phyloP scores from a whole-genome alignment of 768 basidiomycete species.

The Lepiota venenata region DNA sequence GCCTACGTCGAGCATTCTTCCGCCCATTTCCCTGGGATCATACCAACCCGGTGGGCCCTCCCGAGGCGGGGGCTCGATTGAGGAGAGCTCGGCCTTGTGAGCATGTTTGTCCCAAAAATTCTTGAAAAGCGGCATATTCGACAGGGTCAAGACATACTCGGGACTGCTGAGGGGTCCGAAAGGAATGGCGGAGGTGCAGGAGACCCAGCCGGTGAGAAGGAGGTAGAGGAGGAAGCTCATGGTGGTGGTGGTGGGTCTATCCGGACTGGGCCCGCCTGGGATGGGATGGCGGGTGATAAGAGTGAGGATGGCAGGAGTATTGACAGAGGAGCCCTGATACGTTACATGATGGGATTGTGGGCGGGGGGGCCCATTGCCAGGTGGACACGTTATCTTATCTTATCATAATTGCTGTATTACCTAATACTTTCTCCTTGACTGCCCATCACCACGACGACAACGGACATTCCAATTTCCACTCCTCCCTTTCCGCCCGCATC shows the following conservation, averaged over 20 bases:
- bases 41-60: constrained; percentile 33
- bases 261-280: too few species aligned
- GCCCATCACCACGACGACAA: background rate
- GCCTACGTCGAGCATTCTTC: constrained; percentile 73
- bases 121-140: background rate
- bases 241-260: background rate
- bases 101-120: background rate
- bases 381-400: too few species aligned
- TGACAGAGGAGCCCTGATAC: too few species aligned
- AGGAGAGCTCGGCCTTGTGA: background rate
- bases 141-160: background rate
- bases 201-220: background rate
- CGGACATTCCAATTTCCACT: background rate
- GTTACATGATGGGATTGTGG: too few species aligned
- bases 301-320: too few species aligned
- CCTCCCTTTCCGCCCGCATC: background rate
- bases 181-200: background rate
- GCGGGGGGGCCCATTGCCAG: too few species aligned
- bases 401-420: too few species aligned
- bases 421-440: too few species aligned
- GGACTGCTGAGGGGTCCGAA: background rate
- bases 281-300: too few species aligned
- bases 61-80: background rate
- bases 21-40: constrained; percentile 74
- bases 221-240: background rate